Conservation (phyloP, 2,329 filamentous ascomycete species). For the Teratosphaeria viscida region DNA sequence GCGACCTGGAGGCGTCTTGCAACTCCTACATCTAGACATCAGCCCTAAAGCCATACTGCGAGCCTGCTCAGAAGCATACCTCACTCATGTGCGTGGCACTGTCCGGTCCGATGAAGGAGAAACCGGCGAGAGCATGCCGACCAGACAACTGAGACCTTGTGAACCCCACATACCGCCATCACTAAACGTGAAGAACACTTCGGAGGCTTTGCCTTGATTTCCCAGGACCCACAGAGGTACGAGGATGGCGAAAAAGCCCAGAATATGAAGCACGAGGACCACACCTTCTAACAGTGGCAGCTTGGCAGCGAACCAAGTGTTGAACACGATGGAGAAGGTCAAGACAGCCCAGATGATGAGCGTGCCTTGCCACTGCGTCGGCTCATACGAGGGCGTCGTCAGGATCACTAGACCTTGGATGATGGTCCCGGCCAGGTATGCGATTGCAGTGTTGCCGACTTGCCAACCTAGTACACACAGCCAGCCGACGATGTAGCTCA, state of each 20-base stretch:
- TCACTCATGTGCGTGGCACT: slow-evolving; percentile 16
- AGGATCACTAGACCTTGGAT: slow-evolving; percentile 13
- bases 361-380: slow-evolving; percentile 22
- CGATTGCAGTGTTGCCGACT: slow-evolving; percentile 1
- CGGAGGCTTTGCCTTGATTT: background rate
- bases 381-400: slow-evolving; percentile 2
- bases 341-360: slow-evolving; percentile 38
- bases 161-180: slow-evolving; percentile 38
- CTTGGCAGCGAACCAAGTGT: slow-evolving; percentile 32
- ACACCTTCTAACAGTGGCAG: slow-evolving; percentile 39
- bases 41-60: background rate
- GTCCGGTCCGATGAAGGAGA: slow-evolving; percentile 18
- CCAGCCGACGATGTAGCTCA: slow-evolving; percentile 29
- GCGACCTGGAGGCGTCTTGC: slow-evolving; percentile 12
- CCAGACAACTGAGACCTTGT: slow-evolving; percentile 34
- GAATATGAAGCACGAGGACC: slow-evolving; percentile 40
- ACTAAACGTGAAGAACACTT: slow-evolving; percentile 31
- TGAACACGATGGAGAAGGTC: slow-evolving; percentile 29
- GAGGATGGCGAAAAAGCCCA: slow-evolving; percentile 43
- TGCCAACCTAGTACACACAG: slow-evolving; percentile 12
- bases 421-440: background rate
- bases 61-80: background rate
- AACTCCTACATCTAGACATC: slow-evolving; percentile 11
- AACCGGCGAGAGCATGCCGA: slow-evolving; percentile 25
- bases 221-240: slow-evolving; percentile 33